Base-by-base conservation (phyloP, 108 stramenopile genomes). In the Stephanodiscus triporus region DNA sequence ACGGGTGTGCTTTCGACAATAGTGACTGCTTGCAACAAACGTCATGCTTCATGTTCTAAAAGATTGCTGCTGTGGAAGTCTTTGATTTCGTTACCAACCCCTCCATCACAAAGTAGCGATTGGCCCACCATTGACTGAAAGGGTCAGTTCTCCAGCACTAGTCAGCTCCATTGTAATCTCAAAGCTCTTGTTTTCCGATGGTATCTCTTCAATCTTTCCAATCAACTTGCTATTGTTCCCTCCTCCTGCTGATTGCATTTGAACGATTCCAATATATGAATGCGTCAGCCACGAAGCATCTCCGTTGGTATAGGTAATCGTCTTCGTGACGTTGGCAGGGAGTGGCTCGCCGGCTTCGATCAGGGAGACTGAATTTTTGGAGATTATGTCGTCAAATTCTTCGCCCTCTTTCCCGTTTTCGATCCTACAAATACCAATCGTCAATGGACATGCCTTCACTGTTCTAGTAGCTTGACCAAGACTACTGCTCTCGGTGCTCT, bases 91-190 rank as follows among this genome's bases (percentile, higher is more conserved):
- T 17, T 17, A 9, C 29, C 29, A 13, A 10, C 56, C 34, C 60
- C 38, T 8, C 45, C 56, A 73, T 54, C 68, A 64, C 63, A 80
- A 74, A 48, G 68, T 74, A 43, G 71, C 63, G 29, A 9, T 42
- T 47, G 73, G 72, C 64, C 80, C 81, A 20, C 82, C 82, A 75
- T 83, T 77, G 42, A 83, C 58, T 36, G 73, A 69, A 9, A 83
- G 29, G 2, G 53, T 55, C 29, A 83, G 58, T 58, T 75, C 66
- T 8, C 82, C 82, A 14, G 51, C 51, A 19, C 42, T 27, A 40
- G 61, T 83, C 54, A 83, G 73, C 59, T 79, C 82, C 55, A 83
- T 67, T 17, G 82, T 69, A 29, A 83, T 63, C 58, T 83, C 82
- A 42, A 77, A 79, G 24, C 32, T 68, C 43, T 78, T 68, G 34